Evolutionary conservation across 2,329 filamentous ascomycete species (phyloP).

Genomic region (Xenosphaeropsis pyriputrescens): DNA sequence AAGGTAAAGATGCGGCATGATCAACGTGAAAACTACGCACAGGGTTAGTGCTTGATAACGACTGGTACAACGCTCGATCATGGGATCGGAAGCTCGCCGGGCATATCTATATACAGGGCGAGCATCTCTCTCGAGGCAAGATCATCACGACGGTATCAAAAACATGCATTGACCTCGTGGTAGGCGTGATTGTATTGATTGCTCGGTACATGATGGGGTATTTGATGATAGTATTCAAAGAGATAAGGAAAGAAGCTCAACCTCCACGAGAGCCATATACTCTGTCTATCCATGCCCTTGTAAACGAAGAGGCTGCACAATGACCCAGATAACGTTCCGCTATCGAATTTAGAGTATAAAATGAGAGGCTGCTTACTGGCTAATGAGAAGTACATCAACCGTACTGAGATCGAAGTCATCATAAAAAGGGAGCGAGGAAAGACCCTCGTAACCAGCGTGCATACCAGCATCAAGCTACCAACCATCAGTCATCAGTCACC

Average conservation of each 20-base stretch:
- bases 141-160: no score
- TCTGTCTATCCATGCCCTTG: background rate
- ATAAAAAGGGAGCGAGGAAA: conserved; percentile 89
- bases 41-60: no score
- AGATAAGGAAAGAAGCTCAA: background rate
- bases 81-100: no score
- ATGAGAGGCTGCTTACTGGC: conserved; percentile 66
- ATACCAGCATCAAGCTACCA: conserved; percentile 85
- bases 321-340: no score
- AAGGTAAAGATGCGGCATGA: conserved; percentile 95
- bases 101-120: conserved; percentile 14
- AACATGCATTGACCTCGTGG: no score
- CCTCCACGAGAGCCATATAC: background rate
- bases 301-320: no score
- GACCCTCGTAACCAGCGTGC: conserved; percentile 89
- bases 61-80: no score
- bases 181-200: conserved; percentile 25
- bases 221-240: conserved; percentile 4
- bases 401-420: conserved; percentile 97
- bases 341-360: conserved; percentile 6
- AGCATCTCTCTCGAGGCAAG: no score
- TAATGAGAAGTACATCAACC: conserved; percentile 92
- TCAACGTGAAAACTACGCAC: conserved; percentile 77
- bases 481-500: no score
- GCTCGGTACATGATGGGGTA: conserved; percentile 20